phyloP scores from a whole-genome alignment of 202 grass and related monocot genomes.

The Panicum virgatum region DNA sequence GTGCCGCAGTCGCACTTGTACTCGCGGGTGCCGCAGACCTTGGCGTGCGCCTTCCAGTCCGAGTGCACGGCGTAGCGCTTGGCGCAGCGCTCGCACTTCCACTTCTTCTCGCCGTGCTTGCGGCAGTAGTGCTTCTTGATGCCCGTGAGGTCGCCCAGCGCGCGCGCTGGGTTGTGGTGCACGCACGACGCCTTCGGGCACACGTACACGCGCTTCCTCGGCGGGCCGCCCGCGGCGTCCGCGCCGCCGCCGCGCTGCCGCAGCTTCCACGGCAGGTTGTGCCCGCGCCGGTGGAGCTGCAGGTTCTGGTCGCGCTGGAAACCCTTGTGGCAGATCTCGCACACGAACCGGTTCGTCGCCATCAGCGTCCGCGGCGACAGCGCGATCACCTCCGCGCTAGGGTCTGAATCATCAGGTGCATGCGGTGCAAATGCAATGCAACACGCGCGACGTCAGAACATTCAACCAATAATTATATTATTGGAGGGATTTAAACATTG shows the following conservation, averaged over 20 bases:
- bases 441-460: not conserved
- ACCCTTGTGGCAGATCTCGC: constrained; percentile 97
- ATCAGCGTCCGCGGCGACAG: constrained; percentile 86
- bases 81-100: constrained; percentile 85
- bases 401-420: constrained; percentile 42
- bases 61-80: constrained; percentile 98
- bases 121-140: constrained; percentile 99
- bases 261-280: constrained; percentile 99
- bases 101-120: constrained; percentile 96
- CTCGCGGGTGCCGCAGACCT: constrained; percentile 93
- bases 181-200: constrained; percentile 88
- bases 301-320: constrained; percentile 99
- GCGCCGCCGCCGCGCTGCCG: constrained; percentile 52
- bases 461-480: no score
- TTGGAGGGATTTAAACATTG: not conserved
- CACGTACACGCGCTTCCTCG: constrained; percentile 89
- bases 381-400: constrained; percentile 90
- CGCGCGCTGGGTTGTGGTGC: constrained; percentile 88
- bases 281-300: constrained; percentile 95
- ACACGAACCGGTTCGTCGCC: constrained; percentile 93
- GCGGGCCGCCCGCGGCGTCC: not conserved
- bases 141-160: constrained; percentile 88
- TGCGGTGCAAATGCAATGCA: not conserved
- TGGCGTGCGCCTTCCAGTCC: constrained; percentile 98
- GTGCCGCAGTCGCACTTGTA: constrained; percentile 96